Percentiles rank a stretch among this genome's conserved stretches.
Conservation (phyloP, 306 rosid genomes). For the Senna siamea region DNA sequence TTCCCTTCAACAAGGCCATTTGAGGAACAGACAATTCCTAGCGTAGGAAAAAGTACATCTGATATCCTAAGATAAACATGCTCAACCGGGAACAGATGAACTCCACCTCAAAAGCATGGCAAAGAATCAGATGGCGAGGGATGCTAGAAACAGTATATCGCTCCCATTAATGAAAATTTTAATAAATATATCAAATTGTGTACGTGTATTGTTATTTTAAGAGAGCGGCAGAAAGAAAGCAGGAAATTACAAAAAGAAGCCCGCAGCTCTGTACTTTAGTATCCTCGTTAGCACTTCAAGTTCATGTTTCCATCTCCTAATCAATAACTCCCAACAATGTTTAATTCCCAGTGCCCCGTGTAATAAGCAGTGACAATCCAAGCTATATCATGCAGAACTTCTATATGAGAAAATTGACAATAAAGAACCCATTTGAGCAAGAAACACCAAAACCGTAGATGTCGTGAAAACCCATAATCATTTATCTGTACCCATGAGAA, state of each 20-base stretch:
- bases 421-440: conserved; percentile 19
- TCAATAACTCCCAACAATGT: neutral
- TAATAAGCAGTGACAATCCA: neutral
- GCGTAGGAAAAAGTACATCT: too few relatives aligned
- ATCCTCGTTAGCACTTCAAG: neutral
- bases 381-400: neutral
- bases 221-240: neutral
- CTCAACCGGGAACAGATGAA: too few relatives aligned
- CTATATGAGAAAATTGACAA: neutral
- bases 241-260: neutral
- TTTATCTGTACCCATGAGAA: conserved; percentile 1
- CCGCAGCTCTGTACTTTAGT: too few relatives aligned
- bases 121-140: neutral
- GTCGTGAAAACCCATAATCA: conserved; percentile 16
- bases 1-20: neutral
- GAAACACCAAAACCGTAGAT: conserved; percentile 29
- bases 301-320: neutral
- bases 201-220: neutral
- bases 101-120: too few relatives aligned
- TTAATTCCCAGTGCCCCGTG: neutral
- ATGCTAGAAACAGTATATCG: too few relatives aligned
- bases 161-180: too few relatives aligned
- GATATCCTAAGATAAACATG: too few relatives aligned
- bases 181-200: too few relatives aligned
- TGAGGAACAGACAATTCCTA: neutral